A percentile compares a stretch with the other conserved stretches of the same genome.
These are phyloP conservation scores for Arbutus unedo DNA, from an alignment of 148 eudicot genomes.

Conservation along the genomic window DNA sequence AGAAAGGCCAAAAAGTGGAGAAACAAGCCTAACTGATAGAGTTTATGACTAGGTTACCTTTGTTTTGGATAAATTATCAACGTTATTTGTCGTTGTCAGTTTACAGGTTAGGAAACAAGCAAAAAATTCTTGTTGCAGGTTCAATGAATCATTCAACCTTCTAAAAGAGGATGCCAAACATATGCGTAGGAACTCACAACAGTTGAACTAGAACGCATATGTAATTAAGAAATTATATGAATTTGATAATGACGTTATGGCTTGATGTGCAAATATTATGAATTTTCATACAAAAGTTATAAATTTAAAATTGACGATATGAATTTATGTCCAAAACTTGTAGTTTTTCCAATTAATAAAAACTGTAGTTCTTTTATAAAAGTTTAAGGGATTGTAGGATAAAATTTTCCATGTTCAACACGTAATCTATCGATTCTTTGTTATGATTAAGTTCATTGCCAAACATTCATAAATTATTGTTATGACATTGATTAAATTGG, in stretches of 20 bases:
- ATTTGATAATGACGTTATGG: no score
- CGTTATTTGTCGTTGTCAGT: background rate
- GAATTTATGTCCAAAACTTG: no score
- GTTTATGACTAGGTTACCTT: background rate
- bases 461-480: background rate
- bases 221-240: no score
- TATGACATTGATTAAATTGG: background rate
- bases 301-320: no score
- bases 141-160: background rate
- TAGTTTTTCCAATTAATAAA: no score
- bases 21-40: background rate
- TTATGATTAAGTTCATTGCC: background rate
- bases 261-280: no score
- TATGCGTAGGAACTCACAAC: background rate
- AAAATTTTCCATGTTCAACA: background rate
- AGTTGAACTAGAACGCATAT: no score
- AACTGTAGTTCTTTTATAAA: no score
- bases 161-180: background rate
- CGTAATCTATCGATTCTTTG: background rate
- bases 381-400: no score
- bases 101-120: background rate
- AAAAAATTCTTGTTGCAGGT: background rate
- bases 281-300: no score
- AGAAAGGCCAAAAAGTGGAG: background rate
- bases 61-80: background rate